These are phyloP conservation scores for Poa annua DNA, from an alignment of 176 grass and related monocot genomes.

Conservation along the genomic window DNA sequence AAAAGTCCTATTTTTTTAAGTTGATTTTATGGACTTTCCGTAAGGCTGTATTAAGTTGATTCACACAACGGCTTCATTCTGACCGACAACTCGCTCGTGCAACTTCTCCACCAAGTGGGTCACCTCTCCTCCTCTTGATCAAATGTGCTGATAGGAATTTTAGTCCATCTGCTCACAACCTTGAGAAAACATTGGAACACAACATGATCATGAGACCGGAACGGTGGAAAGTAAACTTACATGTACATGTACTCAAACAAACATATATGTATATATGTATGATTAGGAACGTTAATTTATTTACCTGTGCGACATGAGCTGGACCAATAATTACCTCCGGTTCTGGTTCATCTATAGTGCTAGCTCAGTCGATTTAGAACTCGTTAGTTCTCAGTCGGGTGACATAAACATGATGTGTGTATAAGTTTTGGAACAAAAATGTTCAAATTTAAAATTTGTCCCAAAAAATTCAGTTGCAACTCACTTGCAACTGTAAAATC, in stretches of 20 bases:
- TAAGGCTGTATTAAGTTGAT: no score
- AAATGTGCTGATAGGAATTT: conserved; percentile 45
- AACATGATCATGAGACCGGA: neutral
- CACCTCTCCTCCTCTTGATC: neutral
- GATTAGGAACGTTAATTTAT: neutral
- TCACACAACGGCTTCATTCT: neutral
- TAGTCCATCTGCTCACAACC: conserved; percentile 38
- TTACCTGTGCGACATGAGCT: neutral
- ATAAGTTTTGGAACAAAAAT: no score
- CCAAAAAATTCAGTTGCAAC: no score
- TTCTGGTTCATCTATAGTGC: neutral
- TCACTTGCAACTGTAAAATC: no score
- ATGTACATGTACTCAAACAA: no score
- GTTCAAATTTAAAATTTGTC: no score
- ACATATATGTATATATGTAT: neutral
- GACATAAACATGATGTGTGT: no score
- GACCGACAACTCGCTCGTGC: conserved; percentile 36
- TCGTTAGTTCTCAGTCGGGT: no score
- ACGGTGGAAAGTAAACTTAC: neutral
- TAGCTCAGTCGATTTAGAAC: no score
- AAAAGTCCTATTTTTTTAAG: neutral
- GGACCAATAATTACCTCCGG: neutral
- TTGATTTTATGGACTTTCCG: neutral
- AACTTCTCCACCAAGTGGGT: conserved; percentile 22
- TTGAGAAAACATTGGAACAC: neutral